Evolutionary conservation across 768 basidiomycete genomes (phyloP), one percentile per base, ranked within the genome.

Genomic region (Pleurotus sapidus): DNA sequence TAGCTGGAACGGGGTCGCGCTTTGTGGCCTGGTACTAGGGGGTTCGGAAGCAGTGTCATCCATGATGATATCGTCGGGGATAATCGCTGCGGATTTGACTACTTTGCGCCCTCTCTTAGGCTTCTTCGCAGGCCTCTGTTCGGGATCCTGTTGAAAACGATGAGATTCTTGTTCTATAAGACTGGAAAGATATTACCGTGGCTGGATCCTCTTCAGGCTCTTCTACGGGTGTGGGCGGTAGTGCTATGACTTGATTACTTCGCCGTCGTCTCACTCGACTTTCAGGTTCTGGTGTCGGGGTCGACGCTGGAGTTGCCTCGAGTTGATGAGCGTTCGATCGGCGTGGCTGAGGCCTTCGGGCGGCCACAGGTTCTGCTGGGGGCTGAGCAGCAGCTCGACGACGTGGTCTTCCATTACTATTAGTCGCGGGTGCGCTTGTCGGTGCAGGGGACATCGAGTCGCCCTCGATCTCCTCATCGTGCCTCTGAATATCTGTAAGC

Each of bases 401-500:
- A 12, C 49, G 56, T 18, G 25, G 55, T 47, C 55, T 45, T 18
- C 78, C 76, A 57, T 75, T 76, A 34, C 79, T 77, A 57, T 82
- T 68, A 60, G 70, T 74, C 37, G 70, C 62, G 9, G 75, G 70
- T 11, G 70, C 73, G n/a, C 65, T 65, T 49, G 71, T 67, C 6
- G 75, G 40, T 7, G 51, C 69, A 14, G 73, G 65, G 14, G 77
- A 72, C 39, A 67, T 72, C 12, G 63, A 57, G 42, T 71, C 72
- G 1, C 71, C 63, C 58, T 75, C 68, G 15, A 84, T 75, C 60
- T 82, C 80, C 49, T 77, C 87, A 67, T 91, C 90, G 62, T 89
- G 89, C 70, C 85, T 80, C 48, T 84, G 78, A 59, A 95, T 93
- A 70, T 95, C 93, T 15, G 88, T 77, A 51, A 95, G 74, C 51